Percentiles rank a stretch among this genome's conserved stretches.
phyloP scores from a whole-genome alignment of 768 basidiomycete genomes.

The Lactarius indigo region DNA sequence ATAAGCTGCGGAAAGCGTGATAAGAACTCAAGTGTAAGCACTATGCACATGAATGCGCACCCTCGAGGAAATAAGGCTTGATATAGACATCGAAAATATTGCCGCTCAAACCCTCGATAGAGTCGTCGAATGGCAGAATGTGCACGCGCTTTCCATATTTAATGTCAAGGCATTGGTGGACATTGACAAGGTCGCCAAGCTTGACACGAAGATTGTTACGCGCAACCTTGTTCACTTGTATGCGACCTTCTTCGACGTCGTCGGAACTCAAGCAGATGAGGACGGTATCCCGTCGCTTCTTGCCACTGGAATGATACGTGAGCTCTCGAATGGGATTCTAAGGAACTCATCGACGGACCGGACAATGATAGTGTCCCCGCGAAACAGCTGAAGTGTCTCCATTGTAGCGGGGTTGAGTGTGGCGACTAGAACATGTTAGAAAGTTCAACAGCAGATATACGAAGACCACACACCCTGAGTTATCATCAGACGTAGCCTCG shows the following conservation, averaged over 20 bases:
- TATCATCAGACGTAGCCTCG: conserved; percentile 91
- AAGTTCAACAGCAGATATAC: background rate
- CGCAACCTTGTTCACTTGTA: conserved; percentile 99
- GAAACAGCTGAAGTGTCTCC: conserved; percentile 90
- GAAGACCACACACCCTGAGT: conserved; percentile 65
- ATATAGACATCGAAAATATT: conserved; percentile 99
- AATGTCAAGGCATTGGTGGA: conserved; percentile 95
- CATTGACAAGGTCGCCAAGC: conserved; percentile 92
- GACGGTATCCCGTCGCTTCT: conserved; percentile 97
- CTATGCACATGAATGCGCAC: conserved; percentile 35
- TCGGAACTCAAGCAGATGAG: conserved; percentile 95
- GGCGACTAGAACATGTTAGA: conserved; percentile 55
- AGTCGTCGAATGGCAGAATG: conserved; percentile 96
- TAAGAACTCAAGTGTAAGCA: background rate
- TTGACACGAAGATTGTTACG: conserved; percentile 98
- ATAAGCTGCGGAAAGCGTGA: conserved; percentile 40
- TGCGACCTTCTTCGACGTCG: conserved; percentile 96
- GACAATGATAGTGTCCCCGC: conserved; percentile 94
- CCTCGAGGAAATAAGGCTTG: conserved; percentile 98
- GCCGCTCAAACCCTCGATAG: conserved; percentile 94
- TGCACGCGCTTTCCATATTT: conserved; percentile 99
- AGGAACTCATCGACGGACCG: conserved; percentile 48
- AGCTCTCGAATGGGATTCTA: background rate
- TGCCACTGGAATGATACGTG: conserved; percentile 55
- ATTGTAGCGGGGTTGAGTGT: conserved; percentile 95